A percentile compares a stretch with the other conserved stretches of the same genome.
Evolutionary conservation across 2,329 filamentous ascomycete species (phyloP).

Genomic region (Colletotrichum nymphaeae): DNA sequence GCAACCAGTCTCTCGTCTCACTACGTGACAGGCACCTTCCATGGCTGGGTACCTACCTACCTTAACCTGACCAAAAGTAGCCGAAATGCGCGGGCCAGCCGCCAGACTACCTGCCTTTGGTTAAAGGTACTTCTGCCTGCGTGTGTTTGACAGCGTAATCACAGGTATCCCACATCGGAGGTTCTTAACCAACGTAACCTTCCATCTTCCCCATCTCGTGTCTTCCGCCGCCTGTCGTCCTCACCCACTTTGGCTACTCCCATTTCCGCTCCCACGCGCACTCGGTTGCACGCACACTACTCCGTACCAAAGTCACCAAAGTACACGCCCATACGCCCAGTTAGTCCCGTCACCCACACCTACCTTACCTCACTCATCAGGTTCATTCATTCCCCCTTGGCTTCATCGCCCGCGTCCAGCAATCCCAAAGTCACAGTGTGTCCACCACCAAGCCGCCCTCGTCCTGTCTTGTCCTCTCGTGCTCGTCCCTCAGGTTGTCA

Average conservation of each 20-base stretch:
- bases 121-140: background rate
- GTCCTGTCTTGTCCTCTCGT: background rate
- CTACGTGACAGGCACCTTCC: background rate
- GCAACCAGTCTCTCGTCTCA: too few species aligned
- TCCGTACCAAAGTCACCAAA: background rate
- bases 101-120: background rate
- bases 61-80: background rate
- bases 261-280: conserved; percentile 23
- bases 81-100: background rate
- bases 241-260: conserved; percentile 8
- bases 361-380: too few species aligned
- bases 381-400: too few species aligned
- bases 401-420: background rate
- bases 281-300: background rate
- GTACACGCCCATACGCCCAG: background rate
- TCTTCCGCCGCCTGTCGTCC: conserved; percentile 8
- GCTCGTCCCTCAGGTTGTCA: conserved; percentile 2
- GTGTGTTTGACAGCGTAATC: background rate
- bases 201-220: background rate
- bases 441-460: background rate
- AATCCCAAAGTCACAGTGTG: background rate
- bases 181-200: background rate
- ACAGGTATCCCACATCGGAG: background rate
- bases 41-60: background rate
- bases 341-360: too few species aligned